Evolutionary conservation across 2,329 filamentous ascomycete genomes (phyloP), one percentile per base, ranked within the genome.

Genomic region (Exutisphaerella laricina): DNA sequence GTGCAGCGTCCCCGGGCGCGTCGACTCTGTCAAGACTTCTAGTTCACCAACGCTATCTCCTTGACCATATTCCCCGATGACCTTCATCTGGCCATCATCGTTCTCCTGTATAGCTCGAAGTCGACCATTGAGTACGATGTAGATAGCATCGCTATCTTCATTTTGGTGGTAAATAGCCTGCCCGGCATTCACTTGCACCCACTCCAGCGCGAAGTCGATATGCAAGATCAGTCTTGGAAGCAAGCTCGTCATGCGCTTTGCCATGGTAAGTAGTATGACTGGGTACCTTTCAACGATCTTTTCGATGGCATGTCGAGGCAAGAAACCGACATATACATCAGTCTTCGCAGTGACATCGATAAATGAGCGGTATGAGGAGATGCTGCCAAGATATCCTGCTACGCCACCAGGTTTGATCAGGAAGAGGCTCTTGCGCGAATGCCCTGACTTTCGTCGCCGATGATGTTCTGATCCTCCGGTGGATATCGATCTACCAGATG

Each of bases 321-420:
- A 70, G 53, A 98, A 98, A 1, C 92, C 92, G 10, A 98, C 92
- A 58, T 96, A 97, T 2, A 97, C 92, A 66, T 98, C 92, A 0
- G 94, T 98, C 68, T 97, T 97, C 3, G 92, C 94, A 26, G 90
- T 85, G 1, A 98, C 89, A 60, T 97, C 90, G 14, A 95, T 92
- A 61, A 97, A 96, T 0, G 92, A 98, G 18, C 92, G 76, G 62
- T 96, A 95, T 0, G 89, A 95, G 2, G 92, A 95, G 13, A 98
- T 83, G 0, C 88, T 92, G 4, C 92, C 89, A 22, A 97, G 80
- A 58, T 98, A 98, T 0, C 92, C 94, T 39, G 92, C 90, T 25
- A 98, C 75, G 0, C 89, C 89, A 37, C 92, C 92, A 3, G 92
- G 92, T 60, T 96, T 98, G 51, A 96, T 89, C 54, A 97, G 71